Evolutionary conservation across 1,284 basidiomycete species (phyloP), one percentile per base, ranked within the genome.

Genomic region (Trichosporon faecale): DNA sequence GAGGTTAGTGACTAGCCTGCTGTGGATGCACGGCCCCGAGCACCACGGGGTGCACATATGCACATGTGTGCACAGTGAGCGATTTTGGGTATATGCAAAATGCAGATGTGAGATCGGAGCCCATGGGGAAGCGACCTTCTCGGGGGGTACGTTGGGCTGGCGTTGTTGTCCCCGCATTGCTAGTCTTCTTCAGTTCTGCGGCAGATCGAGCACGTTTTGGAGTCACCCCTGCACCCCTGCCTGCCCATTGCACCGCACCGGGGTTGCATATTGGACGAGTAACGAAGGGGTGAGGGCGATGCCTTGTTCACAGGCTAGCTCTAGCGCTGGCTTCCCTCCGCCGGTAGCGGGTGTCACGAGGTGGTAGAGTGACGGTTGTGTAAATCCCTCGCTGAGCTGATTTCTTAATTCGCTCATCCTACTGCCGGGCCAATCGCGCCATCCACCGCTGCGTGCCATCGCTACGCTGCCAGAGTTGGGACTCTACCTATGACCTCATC

Each of bases 381-480:
- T 61, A 61, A 61, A 61, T 61, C 57, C 57, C 57, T 61, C 57
- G 57, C 57, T 61, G 57, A 31, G 27, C 25, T 60, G 29, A 11
- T 31, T 8, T 31, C 57, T 16, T 9, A 25, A 61, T 31, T 61
- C 57, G 57, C 57, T 61, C 57, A 61, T n/a, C 7, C 49, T 21
- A 23, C 49, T 21, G 12, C 11, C 14, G 16, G 18, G 16, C 57
- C 57, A 61, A 61, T 61, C 27, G 57, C 40, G 40, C 40, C 18
- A 44, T 44, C 18, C 2, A 16, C 18, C 18, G 4, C 18, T 1
- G 3, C 18, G 12, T n/a, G n/a, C n/a, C n/a, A n/a, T n/a, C n/a
- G n/a, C n/a, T n/a, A n/a, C n/a, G n/a, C n/a, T n/a, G n/a, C n/a
- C n/a, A n/a, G n/a, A n/a, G n/a, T n/a, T 44, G 40, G 35, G 35